These are phyloP conservation scores for Rubia peregrina DNA, from an alignment of 305 asterid genomes.

Conservation along the genomic window DNA sequence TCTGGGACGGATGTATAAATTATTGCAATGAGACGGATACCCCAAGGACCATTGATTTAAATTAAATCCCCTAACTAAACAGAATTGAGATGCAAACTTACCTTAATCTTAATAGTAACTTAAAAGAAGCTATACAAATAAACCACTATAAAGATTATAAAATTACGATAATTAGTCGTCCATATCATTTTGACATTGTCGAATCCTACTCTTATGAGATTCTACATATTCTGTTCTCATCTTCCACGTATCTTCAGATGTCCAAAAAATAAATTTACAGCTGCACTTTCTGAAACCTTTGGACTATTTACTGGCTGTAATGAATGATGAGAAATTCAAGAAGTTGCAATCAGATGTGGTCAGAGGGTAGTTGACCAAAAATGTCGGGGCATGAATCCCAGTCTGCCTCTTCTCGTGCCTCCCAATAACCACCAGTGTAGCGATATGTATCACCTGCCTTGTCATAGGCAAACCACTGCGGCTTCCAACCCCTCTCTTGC, in stretches of 20 bases:
- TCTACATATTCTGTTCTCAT: background rate
- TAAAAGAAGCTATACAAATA: no score
- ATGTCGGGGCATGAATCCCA: slow-evolving; percentile 94
- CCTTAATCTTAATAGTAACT: no score
- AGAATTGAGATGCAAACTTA: no score
- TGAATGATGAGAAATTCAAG: background rate
- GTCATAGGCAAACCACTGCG: slow-evolving; percentile 74
- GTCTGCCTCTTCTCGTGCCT: slow-evolving; percentile 64
- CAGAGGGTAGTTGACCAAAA: slow-evolving; percentile 71
- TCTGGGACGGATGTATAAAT: no score
- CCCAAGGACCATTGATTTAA: no score
- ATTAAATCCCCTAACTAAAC: no score
- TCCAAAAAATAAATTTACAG: background rate
- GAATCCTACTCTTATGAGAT: background rate
- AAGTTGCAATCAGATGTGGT: slow-evolving; percentile 35
- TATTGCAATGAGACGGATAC: no score
- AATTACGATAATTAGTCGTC: background rate
- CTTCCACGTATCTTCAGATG: background rate
- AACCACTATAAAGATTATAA: background rate
- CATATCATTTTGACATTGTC: background rate
- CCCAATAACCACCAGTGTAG: slow-evolving; percentile 86
- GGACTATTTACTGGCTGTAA: background rate
- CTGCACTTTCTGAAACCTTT: background rate
- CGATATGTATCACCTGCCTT: slow-evolving; percentile 47
- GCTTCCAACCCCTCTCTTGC: slow-evolving; percentile 98